A percentile compares a stretch with the other conserved stretches of the same genome.
These are phyloP conservation scores for Phellinidium pouzarii DNA, from an alignment of 1,284 basidiomycete species.

Conservation along the genomic window DNA sequence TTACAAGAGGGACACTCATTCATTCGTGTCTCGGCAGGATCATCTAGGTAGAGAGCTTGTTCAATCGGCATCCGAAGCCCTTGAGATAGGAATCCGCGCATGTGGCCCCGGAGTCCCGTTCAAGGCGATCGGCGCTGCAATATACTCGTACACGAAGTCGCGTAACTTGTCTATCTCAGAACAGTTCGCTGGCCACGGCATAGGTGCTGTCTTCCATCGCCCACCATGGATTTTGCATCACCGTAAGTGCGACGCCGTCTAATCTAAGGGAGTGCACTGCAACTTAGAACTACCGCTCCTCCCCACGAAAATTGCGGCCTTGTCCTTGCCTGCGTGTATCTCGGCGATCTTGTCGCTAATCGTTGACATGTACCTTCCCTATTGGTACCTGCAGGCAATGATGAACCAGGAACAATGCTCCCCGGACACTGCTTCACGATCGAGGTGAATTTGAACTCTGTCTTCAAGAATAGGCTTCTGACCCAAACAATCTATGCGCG, in stretches of 20 bases:
- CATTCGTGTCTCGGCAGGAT: slow-evolving; percentile 42
- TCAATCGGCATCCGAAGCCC: slow-evolving; percentile 53
- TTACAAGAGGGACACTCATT: not conserved
- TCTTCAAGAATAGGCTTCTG: not conserved
- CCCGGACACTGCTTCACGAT: slow-evolving; percentile 88
- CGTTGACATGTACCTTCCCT: not conserved
- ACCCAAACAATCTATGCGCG: not conserved
- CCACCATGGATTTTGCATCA: slow-evolving; percentile 82
- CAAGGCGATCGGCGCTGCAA: slow-evolving; percentile 69
- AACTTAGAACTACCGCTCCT: no score
- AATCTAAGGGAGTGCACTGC: no score
- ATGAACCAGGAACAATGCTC: slow-evolving; percentile 71
- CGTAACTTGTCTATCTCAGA: slow-evolving; percentile 58
- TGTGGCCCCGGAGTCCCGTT: slow-evolving; percentile 77
- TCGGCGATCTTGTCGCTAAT: not conserved
- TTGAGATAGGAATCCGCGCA: slow-evolving; percentile 64
- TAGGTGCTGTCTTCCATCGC: slow-evolving; percentile 77
- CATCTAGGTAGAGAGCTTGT: slow-evolving; percentile 58
- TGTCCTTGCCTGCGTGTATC: not conserved
- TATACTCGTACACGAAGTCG: slow-evolving; percentile 48
- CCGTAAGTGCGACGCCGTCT: slow-evolving; percentile 34
- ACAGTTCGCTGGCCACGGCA: slow-evolving; percentile 82
- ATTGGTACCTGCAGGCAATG: slow-evolving; percentile 48
- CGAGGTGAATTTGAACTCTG: slow-evolving; percentile 51
- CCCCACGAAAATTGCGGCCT: no score